Conservation (phyloP, 768 basidiomycete species). For the Agrocybe pediades region DNA sequence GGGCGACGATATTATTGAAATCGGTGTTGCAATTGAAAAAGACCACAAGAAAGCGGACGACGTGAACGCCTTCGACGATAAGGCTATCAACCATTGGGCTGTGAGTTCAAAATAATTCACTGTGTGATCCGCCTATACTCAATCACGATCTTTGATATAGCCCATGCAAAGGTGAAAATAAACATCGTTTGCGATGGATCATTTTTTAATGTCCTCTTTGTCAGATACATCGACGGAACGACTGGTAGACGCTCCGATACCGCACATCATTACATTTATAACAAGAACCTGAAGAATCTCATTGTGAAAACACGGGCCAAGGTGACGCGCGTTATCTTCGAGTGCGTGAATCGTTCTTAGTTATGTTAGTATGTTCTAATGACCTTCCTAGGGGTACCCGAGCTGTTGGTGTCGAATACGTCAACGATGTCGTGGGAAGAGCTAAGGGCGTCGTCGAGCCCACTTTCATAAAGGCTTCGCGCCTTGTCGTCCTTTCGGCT, state of each 20-base stretch:
- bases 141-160: conserved; percentile 1
- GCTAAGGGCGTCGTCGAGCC: conserved; percentile 20
- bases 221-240: conserved; percentile 48
- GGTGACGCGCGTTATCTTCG: conserved; percentile 48
- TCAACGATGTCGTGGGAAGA: conserved; percentile 33
- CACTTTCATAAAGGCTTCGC: conserved; percentile 35
- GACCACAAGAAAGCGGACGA: conserved; percentile 46
- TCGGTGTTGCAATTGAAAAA: conserved; percentile 50
- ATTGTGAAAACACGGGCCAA: conserved; percentile 35
- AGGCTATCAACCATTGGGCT: conserved; percentile 26
- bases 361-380: not conserved
- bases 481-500: conserved; percentile 48
- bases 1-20: conserved; percentile 46
- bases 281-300: conserved; percentile 41
- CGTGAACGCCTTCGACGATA: conserved; percentile 43
- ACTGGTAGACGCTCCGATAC: conserved; percentile 60
- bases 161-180: conserved; percentile 10
- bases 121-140: not conserved
- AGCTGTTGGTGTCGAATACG: conserved; percentile 55
- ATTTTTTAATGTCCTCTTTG: not conserved
- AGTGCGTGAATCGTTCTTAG: conserved; percentile 31
- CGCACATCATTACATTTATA: conserved; percentile 53
- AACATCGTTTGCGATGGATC: not conserved
- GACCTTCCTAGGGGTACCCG: conserved; percentile 31
- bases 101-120: conserved; percentile 10